phyloP scores from a whole-genome alignment of 176 grass and related monocot genomes.

The Themeda triandra region DNA sequence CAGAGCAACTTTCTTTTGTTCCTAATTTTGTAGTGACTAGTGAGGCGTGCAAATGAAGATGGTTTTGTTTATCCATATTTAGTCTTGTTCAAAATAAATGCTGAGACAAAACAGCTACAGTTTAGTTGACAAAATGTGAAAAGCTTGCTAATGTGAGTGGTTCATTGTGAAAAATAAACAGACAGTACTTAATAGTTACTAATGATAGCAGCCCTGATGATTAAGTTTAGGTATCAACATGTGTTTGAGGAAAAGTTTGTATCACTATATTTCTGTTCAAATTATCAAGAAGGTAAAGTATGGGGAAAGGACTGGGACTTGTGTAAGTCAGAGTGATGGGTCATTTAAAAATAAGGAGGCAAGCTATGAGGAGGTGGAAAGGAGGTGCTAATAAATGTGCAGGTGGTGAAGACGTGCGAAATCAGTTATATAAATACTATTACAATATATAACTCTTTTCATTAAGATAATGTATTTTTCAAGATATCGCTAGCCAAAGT shows the following conservation, averaged over 20 bases:
- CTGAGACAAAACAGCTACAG: background rate
- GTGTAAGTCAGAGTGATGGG: too few species aligned
- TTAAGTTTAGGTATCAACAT: background rate
- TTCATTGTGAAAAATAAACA: background rate
- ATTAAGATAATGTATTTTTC: background rate
- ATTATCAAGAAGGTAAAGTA: background rate
- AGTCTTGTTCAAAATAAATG: background rate
- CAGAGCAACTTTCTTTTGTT: background rate
- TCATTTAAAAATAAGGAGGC: too few species aligned
- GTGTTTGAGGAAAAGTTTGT: background rate
- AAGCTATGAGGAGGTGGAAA: too few species aligned
- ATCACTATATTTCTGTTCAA: background rate
- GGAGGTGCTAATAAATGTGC: too few species aligned
- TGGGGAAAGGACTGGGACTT: too few species aligned
- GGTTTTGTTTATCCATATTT: background rate
- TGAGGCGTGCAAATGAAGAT: background rate
- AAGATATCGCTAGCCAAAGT: too few species aligned
- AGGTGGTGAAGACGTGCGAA: too few species aligned
- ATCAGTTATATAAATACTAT: background rate
- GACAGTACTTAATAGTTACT: background rate
- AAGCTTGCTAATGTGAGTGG: background rate
- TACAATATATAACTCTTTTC: background rate
- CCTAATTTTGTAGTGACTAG: background rate
- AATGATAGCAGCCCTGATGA: background rate
- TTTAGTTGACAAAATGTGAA: background rate